Base-by-base conservation (phyloP, 2,329 filamentous ascomycete species). In the Plectosphaerella plurivora region DNA sequence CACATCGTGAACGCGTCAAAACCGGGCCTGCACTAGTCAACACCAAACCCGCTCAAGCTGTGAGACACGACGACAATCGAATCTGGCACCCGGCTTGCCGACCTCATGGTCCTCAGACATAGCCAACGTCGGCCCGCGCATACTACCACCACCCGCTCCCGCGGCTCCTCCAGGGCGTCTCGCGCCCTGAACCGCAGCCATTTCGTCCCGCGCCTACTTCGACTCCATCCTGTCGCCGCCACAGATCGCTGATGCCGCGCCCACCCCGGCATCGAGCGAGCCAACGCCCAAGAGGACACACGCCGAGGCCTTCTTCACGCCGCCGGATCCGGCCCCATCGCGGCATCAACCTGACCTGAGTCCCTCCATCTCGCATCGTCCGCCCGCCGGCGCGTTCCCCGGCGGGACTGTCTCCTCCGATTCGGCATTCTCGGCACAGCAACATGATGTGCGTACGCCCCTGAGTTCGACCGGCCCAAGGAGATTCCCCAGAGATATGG, bases 151-250 rank as follows among this genome's bases (percentile, higher is more conserved):
- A 12, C 28, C 28, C 28, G 28, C 28, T 12, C 8, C 28, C 28
- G 28, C 28, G 28, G 28, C 28, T 33, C 28, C 28, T 14, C 14
- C 37, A 20, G 41, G 41, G 41, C 41, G n/a, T 12, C 37, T 44
- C 41, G 16, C 41, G 41, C 41, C 41, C 41, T 18, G n/a, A 69
- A 58, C 68, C 73, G 73, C 62, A 73, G 77, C 69, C 59, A 78
- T 78, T 73, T 70, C 74, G 60, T 75, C 73, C 56, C 73, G 74
- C 68, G 67, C 77, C 58, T 71, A 74, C 60, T 78, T 78, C 55
- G 69, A 77, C 62, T 77, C 75, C 47, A 78, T 79, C 63, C 68
- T 79, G 64, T 77, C 75, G 54, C 72, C 74, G 54, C 63, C 68
- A 51, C 66, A 70, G 55, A 71, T 71, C 55, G 49, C 64, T 57